Evolutionary conservation across 2,329 filamentous ascomycete species (phyloP).

Genomic region (Sarocladium kiliense): DNA sequence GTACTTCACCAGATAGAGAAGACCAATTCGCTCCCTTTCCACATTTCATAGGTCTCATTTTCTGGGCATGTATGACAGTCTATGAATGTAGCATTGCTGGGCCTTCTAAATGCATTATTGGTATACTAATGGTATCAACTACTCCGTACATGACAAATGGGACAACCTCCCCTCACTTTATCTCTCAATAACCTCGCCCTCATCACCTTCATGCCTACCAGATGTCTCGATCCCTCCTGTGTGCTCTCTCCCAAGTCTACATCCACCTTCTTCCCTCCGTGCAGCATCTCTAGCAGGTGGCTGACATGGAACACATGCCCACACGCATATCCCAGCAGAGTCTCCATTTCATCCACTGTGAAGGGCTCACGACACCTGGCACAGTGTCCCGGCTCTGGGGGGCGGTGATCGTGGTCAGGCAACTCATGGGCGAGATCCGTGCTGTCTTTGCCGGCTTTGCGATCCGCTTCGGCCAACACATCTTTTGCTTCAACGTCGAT

Average conservation of each 20-base stretch:
- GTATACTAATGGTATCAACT: constrained; percentile 12
- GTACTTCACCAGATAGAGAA: neutral
- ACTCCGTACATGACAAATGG: constrained; percentile 41
- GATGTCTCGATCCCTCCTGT: constrained; percentile 46
- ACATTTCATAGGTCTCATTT: neutral
- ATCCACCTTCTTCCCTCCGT: constrained; percentile 40
- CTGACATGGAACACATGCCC: constrained; percentile 76
- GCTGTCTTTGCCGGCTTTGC: constrained; percentile 16
- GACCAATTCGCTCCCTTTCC: neutral
- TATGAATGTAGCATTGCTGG: neutral
- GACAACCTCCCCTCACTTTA: constrained; percentile 60
- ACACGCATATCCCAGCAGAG: constrained; percentile 74
- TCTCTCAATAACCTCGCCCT: constrained; percentile 75
- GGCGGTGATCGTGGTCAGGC: constrained; percentile 22
- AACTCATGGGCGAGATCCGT: constrained; percentile 13
- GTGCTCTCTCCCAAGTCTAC: constrained; percentile 38
- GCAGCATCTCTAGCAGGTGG: constrained; percentile 57
- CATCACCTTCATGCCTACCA: constrained; percentile 81
- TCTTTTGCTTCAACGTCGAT: constrained; percentile 38
- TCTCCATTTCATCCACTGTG: constrained; percentile 60
- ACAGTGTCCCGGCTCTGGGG: constrained; percentile 49
- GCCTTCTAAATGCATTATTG: neutral
- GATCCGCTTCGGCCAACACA: constrained; percentile 22
- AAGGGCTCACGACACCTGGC: constrained; percentile 53
- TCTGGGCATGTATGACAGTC: neutral